phyloP scores from a whole-genome alignment of 768 basidiomycete species.

The Galerina marginata region DNA sequence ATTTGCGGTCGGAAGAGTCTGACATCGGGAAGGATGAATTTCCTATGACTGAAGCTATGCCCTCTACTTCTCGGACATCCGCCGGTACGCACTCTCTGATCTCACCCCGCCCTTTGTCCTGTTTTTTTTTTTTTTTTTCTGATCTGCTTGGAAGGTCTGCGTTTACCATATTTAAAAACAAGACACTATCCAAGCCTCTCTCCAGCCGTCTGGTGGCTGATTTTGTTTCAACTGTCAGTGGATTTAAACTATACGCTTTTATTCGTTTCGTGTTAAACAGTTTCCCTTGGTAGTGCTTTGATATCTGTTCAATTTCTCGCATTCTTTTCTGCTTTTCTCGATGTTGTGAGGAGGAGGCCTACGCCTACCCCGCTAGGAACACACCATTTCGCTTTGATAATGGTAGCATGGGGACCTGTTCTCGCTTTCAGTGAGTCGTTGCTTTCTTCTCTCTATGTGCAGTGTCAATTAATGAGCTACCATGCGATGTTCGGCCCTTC shows the following conservation, averaged over 20 bases:
- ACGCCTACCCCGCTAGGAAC: constrained; percentile 63
- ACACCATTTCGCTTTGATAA: constrained; percentile 65
- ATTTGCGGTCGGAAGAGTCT: constrained; percentile 1
- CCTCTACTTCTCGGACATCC: neutral
- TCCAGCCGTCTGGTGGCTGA: constrained; percentile 54
- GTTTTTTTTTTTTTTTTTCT: too few relatives aligned
- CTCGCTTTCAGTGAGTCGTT: constrained; percentile 54
- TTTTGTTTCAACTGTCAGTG: constrained; percentile 61
- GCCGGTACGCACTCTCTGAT: constrained; percentile 1
- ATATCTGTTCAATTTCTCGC: constrained; percentile 52
- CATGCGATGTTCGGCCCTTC: neutral
- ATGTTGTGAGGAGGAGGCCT: constrained; percentile 42
- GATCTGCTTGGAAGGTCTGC: too few relatives aligned
- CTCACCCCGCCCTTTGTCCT: too few relatives aligned
- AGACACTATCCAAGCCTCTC: constrained; percentile 39
- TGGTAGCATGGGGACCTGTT: constrained; percentile 64
- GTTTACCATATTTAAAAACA: constrained; percentile 19
- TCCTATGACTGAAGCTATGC: constrained; percentile 9
- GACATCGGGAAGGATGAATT: constrained; percentile 19
- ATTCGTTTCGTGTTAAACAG: neutral
- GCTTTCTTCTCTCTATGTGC: neutral
- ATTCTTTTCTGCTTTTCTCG: constrained; percentile 55
- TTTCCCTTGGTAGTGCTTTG: constrained; percentile 40
- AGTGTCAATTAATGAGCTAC: neutral
- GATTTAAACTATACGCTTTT: neutral